Conservation (phyloP, 257 asterid species). For the Solanum piurae region DNA sequence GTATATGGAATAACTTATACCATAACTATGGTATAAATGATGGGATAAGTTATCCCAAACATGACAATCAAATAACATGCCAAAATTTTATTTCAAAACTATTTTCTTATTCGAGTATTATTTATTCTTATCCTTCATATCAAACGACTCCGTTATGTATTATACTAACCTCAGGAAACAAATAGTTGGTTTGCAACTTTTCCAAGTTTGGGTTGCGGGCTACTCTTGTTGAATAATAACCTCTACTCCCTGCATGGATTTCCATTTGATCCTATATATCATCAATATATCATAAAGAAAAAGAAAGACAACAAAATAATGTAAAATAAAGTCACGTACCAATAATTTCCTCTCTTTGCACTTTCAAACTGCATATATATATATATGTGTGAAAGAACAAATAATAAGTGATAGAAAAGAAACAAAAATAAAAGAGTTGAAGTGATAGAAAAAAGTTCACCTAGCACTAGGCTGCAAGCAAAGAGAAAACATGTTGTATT, state of each 20-base stretch:
- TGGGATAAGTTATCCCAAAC: too few species aligned
- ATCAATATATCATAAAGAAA: not conserved
- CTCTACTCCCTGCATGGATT: constrained; percentile 16
- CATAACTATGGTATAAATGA: too few species aligned
- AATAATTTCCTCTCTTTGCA: not conserved
- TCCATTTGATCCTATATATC: too few species aligned
- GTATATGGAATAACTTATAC: too few species aligned
- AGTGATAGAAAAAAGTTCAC: constrained; percentile 12
- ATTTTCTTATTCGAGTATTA: too few species aligned
- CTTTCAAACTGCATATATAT: constrained; percentile 2
- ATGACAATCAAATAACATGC: too few species aligned
- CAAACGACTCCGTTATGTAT: too few species aligned
- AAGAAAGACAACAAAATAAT: not conserved
- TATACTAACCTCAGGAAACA: constrained; percentile 74
- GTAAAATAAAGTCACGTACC: not conserved
- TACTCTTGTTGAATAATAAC: constrained; percentile 51
- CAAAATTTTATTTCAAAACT: too few species aligned
- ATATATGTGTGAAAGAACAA: not conserved
- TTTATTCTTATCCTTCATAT: too few species aligned
- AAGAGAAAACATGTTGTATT: not conserved
- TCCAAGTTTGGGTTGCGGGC: constrained; percentile 65
- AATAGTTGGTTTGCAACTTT: constrained; percentile 57
- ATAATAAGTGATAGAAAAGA: not conserved
- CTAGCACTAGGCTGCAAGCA: constrained; percentile 32
- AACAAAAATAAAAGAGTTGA: not conserved